Evolutionary conservation across 768 basidiomycete species (phyloP).

Genomic region (Rickenella mellea): DNA sequence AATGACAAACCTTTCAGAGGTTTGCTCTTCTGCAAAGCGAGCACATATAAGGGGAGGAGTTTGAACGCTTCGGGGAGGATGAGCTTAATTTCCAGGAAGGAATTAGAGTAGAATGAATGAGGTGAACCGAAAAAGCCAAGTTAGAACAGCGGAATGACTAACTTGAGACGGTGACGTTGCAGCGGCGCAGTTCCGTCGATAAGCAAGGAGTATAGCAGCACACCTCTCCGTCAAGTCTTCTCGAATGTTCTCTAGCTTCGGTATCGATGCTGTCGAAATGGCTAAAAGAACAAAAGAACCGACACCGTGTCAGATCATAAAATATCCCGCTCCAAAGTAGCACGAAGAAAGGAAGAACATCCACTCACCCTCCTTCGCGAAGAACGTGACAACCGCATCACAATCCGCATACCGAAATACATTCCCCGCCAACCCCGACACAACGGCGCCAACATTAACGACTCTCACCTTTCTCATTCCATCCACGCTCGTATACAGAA

Average conservation of each 20-base stretch:
- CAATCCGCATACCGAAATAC: constrained; percentile 89
- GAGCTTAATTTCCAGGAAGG: no score
- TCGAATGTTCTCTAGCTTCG: constrained; percentile 64
- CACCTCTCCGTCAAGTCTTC: constrained; percentile 81
- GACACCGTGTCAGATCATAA: not conserved
- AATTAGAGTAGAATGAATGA: no score
- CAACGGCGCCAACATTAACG: constrained; percentile 77
- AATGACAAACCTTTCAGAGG: constrained; percentile 71
- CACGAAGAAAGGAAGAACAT: not conserved
- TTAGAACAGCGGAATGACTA: constrained; percentile 9
- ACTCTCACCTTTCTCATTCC: constrained; percentile 81
- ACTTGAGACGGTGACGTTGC: constrained; percentile 75
- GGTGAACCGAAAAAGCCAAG: constrained; percentile 2
- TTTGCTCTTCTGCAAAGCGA: constrained; percentile 82
- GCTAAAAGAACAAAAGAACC: constrained; percentile 34
- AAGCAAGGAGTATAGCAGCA: constrained; percentile 72
- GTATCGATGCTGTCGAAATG: constrained; percentile 48
- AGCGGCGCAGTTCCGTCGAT: constrained; percentile 82
- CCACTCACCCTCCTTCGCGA: constrained; percentile 67
- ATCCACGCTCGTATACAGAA: constrained; percentile 69
- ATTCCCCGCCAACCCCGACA: constrained; percentile 78
- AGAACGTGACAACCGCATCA: constrained; percentile 67
- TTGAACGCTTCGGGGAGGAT: constrained; percentile 93
- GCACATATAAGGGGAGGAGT: constrained; percentile 69
- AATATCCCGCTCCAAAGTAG: not conserved